phyloP scores from a whole-genome alignment of 2,329 filamentous ascomycete species.

The Aschersonia sp. region DNA sequence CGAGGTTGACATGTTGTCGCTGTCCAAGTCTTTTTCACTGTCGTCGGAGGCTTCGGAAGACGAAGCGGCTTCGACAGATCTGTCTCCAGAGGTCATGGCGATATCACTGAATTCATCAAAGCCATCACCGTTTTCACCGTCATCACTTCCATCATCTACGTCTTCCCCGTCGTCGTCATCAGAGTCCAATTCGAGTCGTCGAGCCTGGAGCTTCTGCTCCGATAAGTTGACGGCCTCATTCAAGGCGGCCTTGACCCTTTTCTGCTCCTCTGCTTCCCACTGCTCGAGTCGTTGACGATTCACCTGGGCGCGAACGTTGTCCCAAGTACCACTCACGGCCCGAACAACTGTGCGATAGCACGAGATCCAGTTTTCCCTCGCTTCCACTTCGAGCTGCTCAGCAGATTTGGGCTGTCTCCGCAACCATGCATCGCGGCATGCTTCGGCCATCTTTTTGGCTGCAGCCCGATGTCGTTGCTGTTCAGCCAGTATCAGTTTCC shows the following conservation, averaged over 20 bases:
- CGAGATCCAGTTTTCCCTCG: conserved; percentile 48
- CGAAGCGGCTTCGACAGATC: conserved; percentile 17
- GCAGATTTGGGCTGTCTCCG: conserved; percentile 58
- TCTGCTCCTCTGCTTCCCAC: conserved; percentile 53
- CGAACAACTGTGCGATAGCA: conserved; percentile 61
- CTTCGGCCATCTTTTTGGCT: conserved; percentile 68
- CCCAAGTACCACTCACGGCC: conserved; percentile 42
- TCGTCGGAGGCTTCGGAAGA: conserved; percentile 21
- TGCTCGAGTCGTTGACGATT: conserved; percentile 44
- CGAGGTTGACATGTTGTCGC: conserved; percentile 43
- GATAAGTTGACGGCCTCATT: conserved; percentile 62
- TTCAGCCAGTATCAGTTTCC: conserved; percentile 66
- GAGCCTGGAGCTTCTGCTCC: conserved; percentile 51
- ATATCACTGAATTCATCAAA: conserved; percentile 34
- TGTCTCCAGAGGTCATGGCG: conserved; percentile 14
- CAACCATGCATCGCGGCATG: conserved; percentile 63
- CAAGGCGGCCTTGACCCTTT: conserved; percentile 50
- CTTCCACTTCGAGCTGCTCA: conserved; percentile 73
- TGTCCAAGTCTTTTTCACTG: conserved; percentile 25
- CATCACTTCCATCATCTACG: conserved; percentile 23
- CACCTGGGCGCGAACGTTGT: conserved; percentile 47
- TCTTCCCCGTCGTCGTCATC: conserved; percentile 33
- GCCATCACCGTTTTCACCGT: conserved; percentile 26
- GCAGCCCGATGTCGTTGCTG: conserved; percentile 60
- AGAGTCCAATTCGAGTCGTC: conserved; percentile 38